A percentile compares a stretch with the other conserved stretches of the same genome.
Evolutionary conservation across 371 early-diverging fungal genomes (phyloP).

Genomic region (Lichtheimia hyalospora): DNA sequence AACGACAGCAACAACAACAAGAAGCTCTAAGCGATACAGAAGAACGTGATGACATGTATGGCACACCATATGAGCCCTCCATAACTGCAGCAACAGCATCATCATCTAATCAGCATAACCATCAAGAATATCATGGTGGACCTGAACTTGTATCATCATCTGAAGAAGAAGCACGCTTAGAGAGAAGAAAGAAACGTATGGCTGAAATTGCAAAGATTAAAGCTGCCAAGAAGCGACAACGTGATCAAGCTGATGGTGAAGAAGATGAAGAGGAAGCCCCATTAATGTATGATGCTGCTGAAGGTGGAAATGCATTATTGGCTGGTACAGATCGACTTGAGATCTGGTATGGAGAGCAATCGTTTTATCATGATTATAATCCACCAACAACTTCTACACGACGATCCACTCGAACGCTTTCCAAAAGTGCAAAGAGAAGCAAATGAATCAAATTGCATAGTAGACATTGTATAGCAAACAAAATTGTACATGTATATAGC

Average conservation of each 20-base stretch:
- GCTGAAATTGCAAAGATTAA: not conserved
- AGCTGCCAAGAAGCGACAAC: not conserved
- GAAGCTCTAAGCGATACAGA: not conserved
- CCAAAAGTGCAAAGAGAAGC: too few relatives aligned
- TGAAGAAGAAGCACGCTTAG: not conserved
- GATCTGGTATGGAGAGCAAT: conserved; percentile 18
- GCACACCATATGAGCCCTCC: not conserved
- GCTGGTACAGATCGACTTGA: conserved; percentile 5
- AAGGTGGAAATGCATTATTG: not conserved
- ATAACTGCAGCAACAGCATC: not conserved
- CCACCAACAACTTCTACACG: too few relatives aligned
- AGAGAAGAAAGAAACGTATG: not conserved
- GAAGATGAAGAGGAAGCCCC: not conserved
- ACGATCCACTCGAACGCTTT: too few relatives aligned
- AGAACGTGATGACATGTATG: not conserved
- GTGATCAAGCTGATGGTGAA: not conserved
- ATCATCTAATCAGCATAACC: not conserved
- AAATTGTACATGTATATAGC: too few relatives aligned
- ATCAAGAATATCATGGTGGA: too few relatives aligned
- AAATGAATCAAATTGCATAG: too few relatives aligned
- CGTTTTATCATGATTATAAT: conserved; percentile 1
- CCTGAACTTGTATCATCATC: not conserved
- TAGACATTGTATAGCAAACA: too few relatives aligned
- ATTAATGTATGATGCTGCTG: not conserved
- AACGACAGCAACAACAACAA: not conserved